Percentiles rank a stretch among this genome's conserved stretches.
These are phyloP conservation scores for Ochetophila trinervis DNA, from an alignment of 306 rosid species.

Conservation along the genomic window DNA sequence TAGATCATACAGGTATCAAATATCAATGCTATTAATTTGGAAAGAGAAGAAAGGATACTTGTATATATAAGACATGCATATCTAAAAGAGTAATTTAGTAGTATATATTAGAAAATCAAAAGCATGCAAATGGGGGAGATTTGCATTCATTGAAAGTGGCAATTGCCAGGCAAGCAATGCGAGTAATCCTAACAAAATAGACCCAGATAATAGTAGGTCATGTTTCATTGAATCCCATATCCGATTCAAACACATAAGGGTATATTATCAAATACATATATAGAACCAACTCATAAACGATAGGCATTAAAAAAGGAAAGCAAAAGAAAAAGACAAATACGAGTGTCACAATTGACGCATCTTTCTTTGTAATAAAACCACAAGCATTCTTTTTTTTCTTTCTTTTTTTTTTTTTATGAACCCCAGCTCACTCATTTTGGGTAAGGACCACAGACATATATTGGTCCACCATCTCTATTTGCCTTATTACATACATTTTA, in stretches of 20 bases:
- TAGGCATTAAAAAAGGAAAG: constrained; percentile 22
- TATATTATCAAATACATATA: constrained; percentile 4
- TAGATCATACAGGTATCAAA: too few relatives aligned
- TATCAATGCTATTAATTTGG: too few relatives aligned
- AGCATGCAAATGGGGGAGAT: too few relatives aligned
- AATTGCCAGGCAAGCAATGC: too few relatives aligned
- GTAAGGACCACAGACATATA: constrained; percentile 21
- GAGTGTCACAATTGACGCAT: constrained; percentile 20
- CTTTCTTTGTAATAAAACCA: constrained; percentile 22
- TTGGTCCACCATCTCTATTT: constrained; percentile 20
- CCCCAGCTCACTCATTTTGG: constrained; percentile 28
- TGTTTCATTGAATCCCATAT: too few relatives aligned
- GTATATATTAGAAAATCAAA: too few relatives aligned
- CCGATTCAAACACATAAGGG: constrained; percentile 19
- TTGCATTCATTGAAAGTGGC: too few relatives aligned
- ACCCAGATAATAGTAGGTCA: too few relatives aligned
- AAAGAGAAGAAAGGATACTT: too few relatives aligned
- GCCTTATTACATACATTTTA: neutral
- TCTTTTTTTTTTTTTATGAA: neutral
- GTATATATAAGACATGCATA: too few relatives aligned
- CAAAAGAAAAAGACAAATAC: constrained; percentile 20
- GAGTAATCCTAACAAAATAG: too few relatives aligned
- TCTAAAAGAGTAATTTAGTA: too few relatives aligned
- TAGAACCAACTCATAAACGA: constrained; percentile 33
- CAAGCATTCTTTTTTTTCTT: neutral